phyloP scores from a whole-genome alignment of 192 early-diverging fungal species.

The Glomus cerebriforme region DNA sequence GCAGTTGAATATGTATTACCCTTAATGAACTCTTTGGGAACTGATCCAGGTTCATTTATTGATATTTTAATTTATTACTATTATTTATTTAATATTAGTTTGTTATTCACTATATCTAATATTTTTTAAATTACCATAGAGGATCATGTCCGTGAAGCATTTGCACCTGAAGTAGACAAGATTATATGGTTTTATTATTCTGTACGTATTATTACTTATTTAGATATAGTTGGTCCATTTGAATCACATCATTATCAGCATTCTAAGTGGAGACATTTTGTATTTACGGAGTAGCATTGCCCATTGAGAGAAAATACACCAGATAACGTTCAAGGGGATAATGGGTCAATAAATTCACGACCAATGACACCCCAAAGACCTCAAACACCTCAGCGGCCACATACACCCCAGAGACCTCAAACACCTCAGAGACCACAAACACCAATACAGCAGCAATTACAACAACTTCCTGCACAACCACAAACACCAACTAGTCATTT shows the following conservation, averaged over 20 bases:
- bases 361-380: conserved; percentile 12
- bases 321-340: not conserved
- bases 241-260: not conserved
- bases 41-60: conserved; percentile 36
- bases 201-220: conserved; percentile 33
- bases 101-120: not conserved
- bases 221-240: not conserved
- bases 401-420: not conserved
- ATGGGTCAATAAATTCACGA: not conserved
- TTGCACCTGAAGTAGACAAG: conserved; percentile 49
- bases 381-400: conserved; percentile 3
- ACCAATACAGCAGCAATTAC: conserved; percentile 17
- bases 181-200: conserved; percentile 49
- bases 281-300: conserved; percentile 4
- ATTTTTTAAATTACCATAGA: conserved; percentile 16
- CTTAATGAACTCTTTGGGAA: conserved; percentile 38
- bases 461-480: conserved; percentile 7
- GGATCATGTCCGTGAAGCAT: conserved; percentile 46
- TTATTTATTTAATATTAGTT: not conserved
- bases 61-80: not conserved
- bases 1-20: conserved; percentile 45
- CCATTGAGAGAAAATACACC: conserved; percentile 5
- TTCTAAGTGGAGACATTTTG: not conserved
- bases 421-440: conserved; percentile 29
- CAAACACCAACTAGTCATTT: conserved; percentile 20